Base-by-base conservation (phyloP, 495 filamentous ascomycete genomes). In the Penicillium dipodomyicola region DNA sequence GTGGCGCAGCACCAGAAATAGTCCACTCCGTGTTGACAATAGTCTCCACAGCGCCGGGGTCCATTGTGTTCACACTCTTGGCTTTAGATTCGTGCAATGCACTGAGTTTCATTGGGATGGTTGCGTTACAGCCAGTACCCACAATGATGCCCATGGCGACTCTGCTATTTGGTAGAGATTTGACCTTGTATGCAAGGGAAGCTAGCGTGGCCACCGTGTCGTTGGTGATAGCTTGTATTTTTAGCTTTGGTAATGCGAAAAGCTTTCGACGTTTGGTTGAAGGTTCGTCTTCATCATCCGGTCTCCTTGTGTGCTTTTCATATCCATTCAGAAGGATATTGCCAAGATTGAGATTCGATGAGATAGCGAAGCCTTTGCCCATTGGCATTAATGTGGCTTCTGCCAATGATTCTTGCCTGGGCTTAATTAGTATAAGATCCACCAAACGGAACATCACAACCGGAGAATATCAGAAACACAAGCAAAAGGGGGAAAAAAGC, bases 1-100 rank as follows among this genome's bases (percentile, higher is more conserved):
- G 86, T 15, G 80, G 78, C 10, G 83, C 80, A 3, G 88, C 82
- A 8, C 90, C 90, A 4, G 82, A 84, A 57, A 95, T 92, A 49
- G 87, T 88, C 88, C 87, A 92, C 70, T 95, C 90, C 2, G 90
- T 95, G 71, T 95, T 94, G 41, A 94, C 81, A 1, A 91, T 82
- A 3, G 91, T 87, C 55, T 84, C 77, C 39, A 83, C 74, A 4
- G 79, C 80, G 10, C 61, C 78, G 1, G 75, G 64, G 29, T 74
- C 58, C 64, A 69, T 75, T 27, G 67, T 52, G 49, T 62, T 67
- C 44, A 77, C 70, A 43, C 69, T 63, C 55, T 75, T 69, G 66
- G 76, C 72, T 62, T 92, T 92, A 59, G 74, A 80, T 29, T 80
- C 77, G 58, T 87, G 83, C 42, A 95, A 75, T 54, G 78, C 82